Percentiles rank a stretch among this genome's conserved stretches.
These are phyloP conservation scores for Phytopythium kandeliae DNA, from an alignment of 352 stramenopile genomes.

Conservation along the genomic window DNA sequence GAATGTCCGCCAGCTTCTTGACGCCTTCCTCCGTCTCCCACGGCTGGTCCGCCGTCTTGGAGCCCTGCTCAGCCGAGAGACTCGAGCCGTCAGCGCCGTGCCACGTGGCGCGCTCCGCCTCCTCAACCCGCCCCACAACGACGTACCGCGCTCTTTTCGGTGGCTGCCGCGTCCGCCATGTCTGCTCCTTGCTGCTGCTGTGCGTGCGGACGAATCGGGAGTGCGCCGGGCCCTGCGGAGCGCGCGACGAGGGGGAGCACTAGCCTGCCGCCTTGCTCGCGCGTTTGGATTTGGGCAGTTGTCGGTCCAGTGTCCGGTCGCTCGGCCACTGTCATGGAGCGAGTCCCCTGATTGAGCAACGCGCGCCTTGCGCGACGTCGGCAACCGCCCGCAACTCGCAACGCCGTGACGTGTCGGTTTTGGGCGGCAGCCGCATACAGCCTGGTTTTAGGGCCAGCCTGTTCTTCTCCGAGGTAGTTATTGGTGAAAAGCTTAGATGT, in stretches of 20 bases:
- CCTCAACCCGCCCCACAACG: background rate
- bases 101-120: background rate
- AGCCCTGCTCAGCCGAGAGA: background rate
- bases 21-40: conserved; percentile 74
- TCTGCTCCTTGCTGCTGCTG: background rate
- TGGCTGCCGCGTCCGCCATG: background rate
- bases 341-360: conserved; percentile 20
- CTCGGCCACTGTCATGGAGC: background rate
- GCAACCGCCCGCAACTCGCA: conserved; percentile 23
- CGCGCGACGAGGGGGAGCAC: background rate
- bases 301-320: background rate
- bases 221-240: background rate
- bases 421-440: no score
- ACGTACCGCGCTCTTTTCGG: conserved; percentile 2
- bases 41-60: conserved; percentile 34
- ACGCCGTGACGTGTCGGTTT: conserved; percentile 34
- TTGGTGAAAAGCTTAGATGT: no score
- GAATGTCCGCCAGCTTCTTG: conserved; percentile 80
- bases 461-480: no score
- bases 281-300: conserved; percentile 2
- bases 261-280: background rate
- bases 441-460: background rate
- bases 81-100: background rate
- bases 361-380: background rate
- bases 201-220: background rate